These are phyloP conservation scores for Citrus maxima DNA, from an alignment of 345 rosid species.

Conservation along the genomic window DNA sequence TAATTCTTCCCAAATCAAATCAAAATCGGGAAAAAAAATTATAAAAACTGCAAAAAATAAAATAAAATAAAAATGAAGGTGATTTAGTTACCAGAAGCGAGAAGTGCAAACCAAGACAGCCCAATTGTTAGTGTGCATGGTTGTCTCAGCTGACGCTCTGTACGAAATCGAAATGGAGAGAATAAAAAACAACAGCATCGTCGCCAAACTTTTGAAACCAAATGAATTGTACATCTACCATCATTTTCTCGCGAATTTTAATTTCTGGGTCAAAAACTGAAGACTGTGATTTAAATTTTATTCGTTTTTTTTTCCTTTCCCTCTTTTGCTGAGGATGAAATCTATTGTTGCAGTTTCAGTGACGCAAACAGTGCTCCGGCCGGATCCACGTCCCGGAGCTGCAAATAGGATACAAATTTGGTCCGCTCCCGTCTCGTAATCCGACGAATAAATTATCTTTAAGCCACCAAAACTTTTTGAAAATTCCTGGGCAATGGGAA, in stretches of 20 bases:
- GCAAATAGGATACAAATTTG: no score
- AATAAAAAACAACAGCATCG: conserved; percentile 20
- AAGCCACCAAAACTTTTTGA: no score
- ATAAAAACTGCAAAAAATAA: background rate
- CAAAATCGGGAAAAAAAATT: background rate
- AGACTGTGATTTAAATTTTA: background rate
- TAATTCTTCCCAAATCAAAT: background rate
- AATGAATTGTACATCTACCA: conserved; percentile 11
- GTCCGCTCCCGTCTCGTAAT: no score
- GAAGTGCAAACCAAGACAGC: conserved; percentile 98
- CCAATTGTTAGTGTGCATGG: conserved; percentile 96
- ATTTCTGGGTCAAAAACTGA: background rate
- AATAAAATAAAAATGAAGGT: background rate
- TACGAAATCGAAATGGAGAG: conserved; percentile 24
- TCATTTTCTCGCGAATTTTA: no score
- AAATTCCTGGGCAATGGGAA: no score
- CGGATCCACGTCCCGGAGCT: no score
- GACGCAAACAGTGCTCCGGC: no score
- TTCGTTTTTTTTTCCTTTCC: background rate
- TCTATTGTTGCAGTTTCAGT: no score
- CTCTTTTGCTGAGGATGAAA: background rate
- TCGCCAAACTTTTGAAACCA: background rate
- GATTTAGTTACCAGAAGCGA: conserved; percentile 72
- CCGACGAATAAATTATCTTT: no score
- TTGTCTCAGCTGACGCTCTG: conserved; percentile 52